Percentiles rank a stretch among this genome's conserved stretches.
Evolutionary conservation across 2,329 filamentous ascomycete genomes (phyloP).

Genomic region (Fusarium sp.): DNA sequence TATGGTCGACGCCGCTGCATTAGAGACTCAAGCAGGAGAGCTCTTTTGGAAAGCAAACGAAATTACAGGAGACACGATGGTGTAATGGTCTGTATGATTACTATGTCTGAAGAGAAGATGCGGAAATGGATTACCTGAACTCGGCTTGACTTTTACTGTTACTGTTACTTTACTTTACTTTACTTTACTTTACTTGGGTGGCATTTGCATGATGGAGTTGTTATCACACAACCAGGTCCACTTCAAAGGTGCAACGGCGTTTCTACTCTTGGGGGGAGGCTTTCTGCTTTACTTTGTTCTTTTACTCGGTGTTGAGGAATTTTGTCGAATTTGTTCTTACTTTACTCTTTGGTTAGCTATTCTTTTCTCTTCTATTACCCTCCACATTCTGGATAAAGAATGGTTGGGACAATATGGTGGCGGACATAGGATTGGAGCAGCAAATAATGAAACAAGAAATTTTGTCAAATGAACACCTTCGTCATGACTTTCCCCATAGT

Average conservation of each 20-base stretch:
- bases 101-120: background rate
- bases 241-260: constrained; percentile 13
- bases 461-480: background rate
- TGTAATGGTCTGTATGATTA: constrained; percentile 36
- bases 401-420: constrained; percentile 1
- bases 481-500: background rate
- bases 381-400: constrained; percentile 8
- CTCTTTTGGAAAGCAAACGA: constrained; percentile 14
- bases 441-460: constrained; percentile 9
- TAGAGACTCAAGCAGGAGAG: constrained; percentile 9
- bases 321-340: background rate
- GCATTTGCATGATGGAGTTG: constrained; percentile 27
- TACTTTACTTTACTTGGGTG: background rate
- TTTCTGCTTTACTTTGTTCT: background rate
- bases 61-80: background rate
- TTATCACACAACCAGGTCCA: constrained; percentile 21
- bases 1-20: constrained; percentile 3
- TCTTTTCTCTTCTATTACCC: background rate
- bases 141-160: background rate
- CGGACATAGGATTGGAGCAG: constrained; percentile 8
- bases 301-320: constrained; percentile 8
- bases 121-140: constrained; percentile 1
- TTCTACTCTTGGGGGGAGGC: background rate
- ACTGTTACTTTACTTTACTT: background rate
- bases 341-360: background rate